These are phyloP conservation scores for Mollisiaceae sp. DNA, from an alignment of 2,329 filamentous ascomycete species.

Conservation along the genomic window DNA sequence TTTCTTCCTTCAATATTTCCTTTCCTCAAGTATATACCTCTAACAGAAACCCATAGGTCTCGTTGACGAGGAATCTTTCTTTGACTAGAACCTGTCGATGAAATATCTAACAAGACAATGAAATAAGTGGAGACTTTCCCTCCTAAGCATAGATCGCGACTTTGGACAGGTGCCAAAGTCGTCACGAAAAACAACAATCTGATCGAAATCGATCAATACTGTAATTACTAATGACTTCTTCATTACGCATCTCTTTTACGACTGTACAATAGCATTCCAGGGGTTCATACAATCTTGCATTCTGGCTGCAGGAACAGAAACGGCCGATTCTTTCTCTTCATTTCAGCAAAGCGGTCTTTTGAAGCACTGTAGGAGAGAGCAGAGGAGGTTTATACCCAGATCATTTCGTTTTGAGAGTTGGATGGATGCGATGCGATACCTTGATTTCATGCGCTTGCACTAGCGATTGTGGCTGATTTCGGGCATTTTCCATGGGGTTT, in stretches of 20 bases:
- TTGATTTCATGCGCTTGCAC: constrained; percentile 5
- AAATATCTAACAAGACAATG: background rate
- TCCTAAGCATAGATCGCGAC: constrained; percentile 6
- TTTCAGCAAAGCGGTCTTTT: constrained; percentile 10
- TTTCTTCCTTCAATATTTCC: constrained; percentile 1
- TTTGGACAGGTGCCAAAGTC: constrained; percentile 5
- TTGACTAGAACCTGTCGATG: constrained; percentile 33
- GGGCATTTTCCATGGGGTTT: constrained; percentile 1
- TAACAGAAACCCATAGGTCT: constrained; percentile 32
- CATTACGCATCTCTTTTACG: constrained; percentile 1
- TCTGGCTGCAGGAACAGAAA: constrained; percentile 9
- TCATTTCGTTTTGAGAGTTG: background rate
- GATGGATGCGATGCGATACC: background rate
- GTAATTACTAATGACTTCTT: constrained; percentile 9
- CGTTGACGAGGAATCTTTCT: constrained; percentile 43
- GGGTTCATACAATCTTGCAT: constrained; percentile 11
- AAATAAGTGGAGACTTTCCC: background rate
- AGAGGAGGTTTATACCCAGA: constrained; percentile 14
- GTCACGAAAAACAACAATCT: background rate
- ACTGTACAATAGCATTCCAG: constrained; percentile 10
- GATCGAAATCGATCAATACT: constrained; percentile 1
- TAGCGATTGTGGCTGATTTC: constrained; percentile 1
- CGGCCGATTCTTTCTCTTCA: constrained; percentile 8
- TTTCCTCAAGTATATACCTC: constrained; percentile 10
- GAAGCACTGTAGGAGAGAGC: background rate